Percentiles rank a stretch among this genome's conserved stretches.
phyloP scores from a whole-genome alignment of 805 yeast genomes.

The Phaffomyces opuntiae region DNA sequence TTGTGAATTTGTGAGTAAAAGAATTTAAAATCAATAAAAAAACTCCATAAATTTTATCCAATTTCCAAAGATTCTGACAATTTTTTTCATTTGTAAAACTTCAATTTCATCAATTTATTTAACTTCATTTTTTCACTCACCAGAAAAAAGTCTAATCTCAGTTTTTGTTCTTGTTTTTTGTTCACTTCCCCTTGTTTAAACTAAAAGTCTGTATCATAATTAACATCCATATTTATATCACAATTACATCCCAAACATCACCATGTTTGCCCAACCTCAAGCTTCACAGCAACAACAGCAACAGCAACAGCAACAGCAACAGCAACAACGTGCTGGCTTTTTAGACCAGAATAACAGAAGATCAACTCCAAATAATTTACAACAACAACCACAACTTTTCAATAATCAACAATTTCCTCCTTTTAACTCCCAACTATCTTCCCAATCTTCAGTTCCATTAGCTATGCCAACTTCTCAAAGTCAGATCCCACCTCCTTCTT shows the following conservation, averaged over 20 bases:
- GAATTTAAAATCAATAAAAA: too few species aligned
- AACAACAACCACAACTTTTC: background rate
- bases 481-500: background rate
- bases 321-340: constrained; percentile 17
- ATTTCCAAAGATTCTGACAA: too few species aligned
- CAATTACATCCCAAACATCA: background rate
- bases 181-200: background rate
- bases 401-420: background rate
- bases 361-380: background rate
- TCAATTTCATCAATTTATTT: too few species aligned
- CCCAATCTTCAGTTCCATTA: too few species aligned
- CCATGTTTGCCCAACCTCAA: background rate
- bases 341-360: constrained; percentile 8
- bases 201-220: background rate
- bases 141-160: background rate
- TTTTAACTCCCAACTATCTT: background rate
- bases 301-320: constrained; percentile 8
- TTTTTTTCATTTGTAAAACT: too few species aligned
- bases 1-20: too few species aligned
- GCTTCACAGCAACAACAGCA: background rate
- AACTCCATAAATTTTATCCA: too few species aligned
- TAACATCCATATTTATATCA: background rate
- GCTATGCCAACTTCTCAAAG: constrained; percentile 4
- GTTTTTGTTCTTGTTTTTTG: background rate
- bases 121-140: too few species aligned